Base-by-base conservation (phyloP, 1,139 yeast species). In the Kluyveromyces sp. region DNA sequence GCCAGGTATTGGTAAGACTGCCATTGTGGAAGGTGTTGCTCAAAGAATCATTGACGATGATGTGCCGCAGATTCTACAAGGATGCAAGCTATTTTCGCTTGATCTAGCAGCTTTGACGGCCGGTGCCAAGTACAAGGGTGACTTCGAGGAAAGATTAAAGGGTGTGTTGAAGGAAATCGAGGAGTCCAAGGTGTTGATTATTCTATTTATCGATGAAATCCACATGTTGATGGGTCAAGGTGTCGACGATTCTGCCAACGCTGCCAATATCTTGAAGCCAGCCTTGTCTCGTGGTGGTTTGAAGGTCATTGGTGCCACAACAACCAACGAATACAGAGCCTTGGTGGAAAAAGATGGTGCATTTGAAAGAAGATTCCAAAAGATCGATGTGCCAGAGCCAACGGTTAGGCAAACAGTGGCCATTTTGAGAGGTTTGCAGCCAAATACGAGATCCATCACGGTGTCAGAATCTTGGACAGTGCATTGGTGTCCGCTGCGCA, bases 141-240 rank as follows among this genome's bases (percentile, higher is more conserved):
- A 92, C 64, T 92, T 92, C 62, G 99, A 92, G 72, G 99, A 92
- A 70, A 81, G 99, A 69, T 76, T 92, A 60, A 92, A 94, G 70
- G 97, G 97, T 53, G 98, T 92, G 26, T 73, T 92, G 62, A 86
- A 81, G 64, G 99, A 94, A 60, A 85, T 92, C 59, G 96, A 88
- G 64, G 86, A 88, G 56, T 81, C 96, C 1, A 81, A 83, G 56
- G 87, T 81, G 45, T 77, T 88, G 78, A 89, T 92, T 55, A 81
- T 90, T 56, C 75, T 90, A 53, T 92, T 92, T 69, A 86, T 90
- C 58, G 97, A 92, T 69, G 98, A 92, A 70, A 90, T 90, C 61
- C 99, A 92, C 69, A 90, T 92, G 96, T 79, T 94, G 58, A 92
- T 94, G 97, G 99, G 99, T 56, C 96, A 92, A 63, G 98, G 98